Conservation (phyloP, 1,284 basidiomycete genomes). For the Inonotus hispidus region DNA sequence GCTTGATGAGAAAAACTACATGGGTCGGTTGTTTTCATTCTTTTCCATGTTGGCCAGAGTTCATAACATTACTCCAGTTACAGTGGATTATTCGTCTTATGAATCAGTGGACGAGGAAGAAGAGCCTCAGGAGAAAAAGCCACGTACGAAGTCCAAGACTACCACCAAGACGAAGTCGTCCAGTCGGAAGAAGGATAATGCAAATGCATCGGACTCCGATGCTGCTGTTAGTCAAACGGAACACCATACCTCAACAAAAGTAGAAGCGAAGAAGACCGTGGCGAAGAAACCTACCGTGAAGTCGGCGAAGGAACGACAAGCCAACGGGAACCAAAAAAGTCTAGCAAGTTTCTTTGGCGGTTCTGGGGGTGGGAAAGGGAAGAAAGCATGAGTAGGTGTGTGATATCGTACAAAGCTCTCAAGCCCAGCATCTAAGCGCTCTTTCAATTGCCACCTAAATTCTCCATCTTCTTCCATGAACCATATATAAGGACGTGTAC, state of each 20-base stretch:
- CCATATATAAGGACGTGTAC: no score
- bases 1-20: conserved; percentile 64
- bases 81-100: conserved; percentile 73
- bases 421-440: background rate
- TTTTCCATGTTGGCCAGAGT: background rate
- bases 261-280: conserved; percentile 30
- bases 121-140: conserved; percentile 23
- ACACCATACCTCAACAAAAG: conserved; percentile 21
- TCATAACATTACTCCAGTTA: conserved; percentile 37
- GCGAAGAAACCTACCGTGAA: conserved; percentile 18
- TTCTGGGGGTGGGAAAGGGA: background rate
- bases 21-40: conserved; percentile 41
- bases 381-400: background rate
- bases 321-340: conserved; percentile 8
- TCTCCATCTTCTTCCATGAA: no score
- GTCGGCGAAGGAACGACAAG: background rate
- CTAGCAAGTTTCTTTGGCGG: conserved; percentile 15
- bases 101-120: conserved; percentile 64
- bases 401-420: background rate
- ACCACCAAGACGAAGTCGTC: conserved; percentile 22
- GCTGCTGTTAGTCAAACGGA: background rate
- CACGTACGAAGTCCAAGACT: conserved; percentile 29
- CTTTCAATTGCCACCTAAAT: no score
- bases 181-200: background rate
- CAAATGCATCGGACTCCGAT: background rate